These are phyloP conservation scores for Erodium trifolium DNA, from an alignment of 441 rosid species.

Conservation along the genomic window DNA sequence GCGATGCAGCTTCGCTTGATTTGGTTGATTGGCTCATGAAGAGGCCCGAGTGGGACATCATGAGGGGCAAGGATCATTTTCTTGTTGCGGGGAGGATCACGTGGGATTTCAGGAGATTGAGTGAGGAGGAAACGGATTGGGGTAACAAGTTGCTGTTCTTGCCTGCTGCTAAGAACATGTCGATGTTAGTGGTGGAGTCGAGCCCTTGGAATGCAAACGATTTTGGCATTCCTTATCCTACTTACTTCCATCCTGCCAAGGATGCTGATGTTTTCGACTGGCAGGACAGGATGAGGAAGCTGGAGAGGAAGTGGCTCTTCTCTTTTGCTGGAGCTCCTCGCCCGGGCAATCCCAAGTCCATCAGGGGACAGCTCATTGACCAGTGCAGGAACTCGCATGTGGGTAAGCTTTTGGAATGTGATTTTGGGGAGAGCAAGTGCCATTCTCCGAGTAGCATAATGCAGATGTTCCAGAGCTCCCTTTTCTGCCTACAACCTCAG, in stretches of 20 bases:
- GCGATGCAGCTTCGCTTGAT: slow-evolving; percentile 91
- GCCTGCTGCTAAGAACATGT: slow-evolving; percentile 92
- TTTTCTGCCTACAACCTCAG: slow-evolving; percentile 84
- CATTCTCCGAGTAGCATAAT: slow-evolving; percentile 93
- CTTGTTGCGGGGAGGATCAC: slow-evolving; percentile 94
- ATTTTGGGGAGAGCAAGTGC: slow-evolving; percentile 95
- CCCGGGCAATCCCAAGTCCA: slow-evolving; percentile 68
- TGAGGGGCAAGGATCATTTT: slow-evolving; percentile 91
- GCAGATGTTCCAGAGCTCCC: slow-evolving; percentile 86
- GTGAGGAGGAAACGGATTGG: slow-evolving; percentile 73
- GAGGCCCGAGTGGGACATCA: slow-evolving; percentile 82
- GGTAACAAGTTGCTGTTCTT: slow-evolving; percentile 88
- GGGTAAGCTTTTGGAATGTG: slow-evolving; percentile 82
- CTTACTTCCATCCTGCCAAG: slow-evolving; percentile 89
- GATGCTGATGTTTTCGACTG: slow-evolving; percentile 78
- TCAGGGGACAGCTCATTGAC: slow-evolving; percentile 82
- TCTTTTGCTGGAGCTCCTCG: slow-evolving; percentile 98
- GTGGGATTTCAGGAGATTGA: slow-evolving; percentile 90
- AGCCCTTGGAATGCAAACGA: slow-evolving; percentile 98
- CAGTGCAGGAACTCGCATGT: slow-evolving; percentile 58
- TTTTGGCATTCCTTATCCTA: slow-evolving; percentile 89
- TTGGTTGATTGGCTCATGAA: slow-evolving; percentile 85
- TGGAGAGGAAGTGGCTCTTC: slow-evolving; percentile 90
- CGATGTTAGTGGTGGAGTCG: slow-evolving; percentile 96
- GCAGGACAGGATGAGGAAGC: slow-evolving; percentile 87